Conservation (phyloP, 108 stramenopile species). For the Halocafeteria seosinensis region DNA sequence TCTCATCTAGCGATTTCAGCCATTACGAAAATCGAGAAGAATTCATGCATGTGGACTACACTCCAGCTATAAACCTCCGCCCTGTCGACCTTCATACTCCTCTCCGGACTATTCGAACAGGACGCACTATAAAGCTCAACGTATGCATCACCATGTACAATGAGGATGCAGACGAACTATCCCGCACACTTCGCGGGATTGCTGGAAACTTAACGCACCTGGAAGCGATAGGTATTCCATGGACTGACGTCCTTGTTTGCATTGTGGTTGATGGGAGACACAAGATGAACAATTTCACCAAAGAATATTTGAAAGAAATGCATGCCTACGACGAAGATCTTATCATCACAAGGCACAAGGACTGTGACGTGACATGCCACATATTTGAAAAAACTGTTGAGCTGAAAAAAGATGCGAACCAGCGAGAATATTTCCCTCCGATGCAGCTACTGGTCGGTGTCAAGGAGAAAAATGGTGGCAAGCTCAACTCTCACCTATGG, state of each 20-base stretch:
- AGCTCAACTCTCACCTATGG: neutral
- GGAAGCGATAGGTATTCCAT: neutral
- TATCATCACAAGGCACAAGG: neutral
- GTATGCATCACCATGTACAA: slow-evolving; percentile 1
- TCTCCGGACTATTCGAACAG: no score
- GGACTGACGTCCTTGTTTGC: neutral
- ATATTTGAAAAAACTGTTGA: neutral
- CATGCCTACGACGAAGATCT: neutral
- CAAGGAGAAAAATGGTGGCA: slow-evolving; percentile 3
- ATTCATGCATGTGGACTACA: no score
- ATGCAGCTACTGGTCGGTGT: neutral
- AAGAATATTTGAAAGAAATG: neutral
- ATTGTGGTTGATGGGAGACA: neutral
- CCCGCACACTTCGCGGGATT: neutral
- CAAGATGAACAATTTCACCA: neutral
- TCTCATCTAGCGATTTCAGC: no score
- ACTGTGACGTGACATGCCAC: neutral
- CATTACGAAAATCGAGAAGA: no score
- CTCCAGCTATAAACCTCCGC: no score
- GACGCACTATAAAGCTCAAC: neutral
- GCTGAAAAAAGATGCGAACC: neutral
- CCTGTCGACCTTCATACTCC: no score
- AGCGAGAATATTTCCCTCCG: neutral
- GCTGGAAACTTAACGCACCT: neutral
- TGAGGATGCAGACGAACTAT: neutral